Evolutionary conservation across 805 yeast species (phyloP).

Genomic region (Hanseniaspora lachancei): DNA sequence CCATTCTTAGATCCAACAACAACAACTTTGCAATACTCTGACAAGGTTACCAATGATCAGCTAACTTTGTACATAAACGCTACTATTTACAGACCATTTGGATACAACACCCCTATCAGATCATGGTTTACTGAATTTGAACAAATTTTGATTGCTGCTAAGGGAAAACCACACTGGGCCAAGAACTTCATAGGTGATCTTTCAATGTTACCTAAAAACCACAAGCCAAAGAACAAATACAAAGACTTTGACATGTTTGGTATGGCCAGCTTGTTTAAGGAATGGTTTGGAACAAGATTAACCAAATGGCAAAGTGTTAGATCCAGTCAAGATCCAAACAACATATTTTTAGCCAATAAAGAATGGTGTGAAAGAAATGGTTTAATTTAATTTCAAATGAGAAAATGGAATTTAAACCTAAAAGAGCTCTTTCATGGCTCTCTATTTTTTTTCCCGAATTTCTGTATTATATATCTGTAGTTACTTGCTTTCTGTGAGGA

Average conservation of each 20-base stretch:
- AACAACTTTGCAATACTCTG: constrained; percentile 36
- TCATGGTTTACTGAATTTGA: constrained; percentile 82
- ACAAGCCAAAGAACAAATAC: constrained; percentile 29
- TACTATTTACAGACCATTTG: constrained; percentile 92
- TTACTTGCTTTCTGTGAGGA: neutral
- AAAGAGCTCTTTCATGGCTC: neutral
- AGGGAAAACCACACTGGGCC: constrained; percentile 98
- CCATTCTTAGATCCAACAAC: constrained; percentile 80
- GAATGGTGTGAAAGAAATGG: constrained; percentile 81
- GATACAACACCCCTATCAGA: constrained; percentile 53
- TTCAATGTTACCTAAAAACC: constrained; percentile 24
- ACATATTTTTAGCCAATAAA: constrained; percentile 62
- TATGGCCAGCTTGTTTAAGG: constrained; percentile 49
- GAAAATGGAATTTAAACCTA: neutral
- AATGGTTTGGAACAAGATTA: constrained; percentile 72
- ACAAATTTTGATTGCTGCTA: constrained; percentile 56
- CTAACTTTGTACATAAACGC: constrained; percentile 81
- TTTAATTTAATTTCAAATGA: neutral
- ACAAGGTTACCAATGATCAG: constrained; percentile 49
- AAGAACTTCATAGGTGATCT: constrained; percentile 69
- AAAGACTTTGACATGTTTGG: constrained; percentile 69
- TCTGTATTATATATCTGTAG: neutral
- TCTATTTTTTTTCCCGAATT: too few species aligned
- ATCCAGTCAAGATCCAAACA: constrained; percentile 60
- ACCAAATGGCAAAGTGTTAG: constrained; percentile 49